Evolutionary conservation across 306 rosid genomes (phyloP).

Genomic region (Hylodesmum podocarpum): DNA sequence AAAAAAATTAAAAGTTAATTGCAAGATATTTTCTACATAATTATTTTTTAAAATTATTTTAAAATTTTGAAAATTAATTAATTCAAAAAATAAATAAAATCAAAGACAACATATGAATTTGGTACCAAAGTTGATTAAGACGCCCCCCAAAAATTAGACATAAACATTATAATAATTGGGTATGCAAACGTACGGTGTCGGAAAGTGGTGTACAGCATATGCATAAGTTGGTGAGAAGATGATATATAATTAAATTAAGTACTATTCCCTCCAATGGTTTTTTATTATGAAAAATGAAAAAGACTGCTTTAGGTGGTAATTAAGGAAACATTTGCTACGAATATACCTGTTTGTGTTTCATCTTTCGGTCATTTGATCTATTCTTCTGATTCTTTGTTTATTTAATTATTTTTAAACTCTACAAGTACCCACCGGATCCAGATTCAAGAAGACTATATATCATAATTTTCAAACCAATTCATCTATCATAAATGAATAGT

Average conservation of each 20-base stretch:
- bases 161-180: not conserved
- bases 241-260: constrained; percentile 14
- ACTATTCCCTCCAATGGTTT: not conserved
- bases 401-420: too few relatives aligned
- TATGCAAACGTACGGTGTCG: constrained; percentile 39
- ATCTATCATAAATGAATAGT: not conserved
- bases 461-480: not conserved
- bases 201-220: constrained; percentile 45
- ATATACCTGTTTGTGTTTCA: constrained; percentile 30
- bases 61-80: too few relatives aligned
- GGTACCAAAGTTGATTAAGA: not conserved
- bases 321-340: constrained; percentile 32
- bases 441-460: not conserved
- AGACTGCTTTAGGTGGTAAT: constrained; percentile 24
- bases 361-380: constrained; percentile 31
- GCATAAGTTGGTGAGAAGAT: constrained; percentile 35
- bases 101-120: not conserved
- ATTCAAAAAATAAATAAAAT: too few relatives aligned
- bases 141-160: not conserved
- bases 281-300: not conserved
- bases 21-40: not conserved
- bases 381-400: not conserved
- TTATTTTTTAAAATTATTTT: too few relatives aligned
- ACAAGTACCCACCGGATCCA: not conserved
- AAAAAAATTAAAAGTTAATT: not conserved